Evolutionary conservation across 2,329 filamentous ascomycete genomes (phyloP), one percentile per base, ranked within the genome.

Genomic region (Fusarium fujikuroi): DNA sequence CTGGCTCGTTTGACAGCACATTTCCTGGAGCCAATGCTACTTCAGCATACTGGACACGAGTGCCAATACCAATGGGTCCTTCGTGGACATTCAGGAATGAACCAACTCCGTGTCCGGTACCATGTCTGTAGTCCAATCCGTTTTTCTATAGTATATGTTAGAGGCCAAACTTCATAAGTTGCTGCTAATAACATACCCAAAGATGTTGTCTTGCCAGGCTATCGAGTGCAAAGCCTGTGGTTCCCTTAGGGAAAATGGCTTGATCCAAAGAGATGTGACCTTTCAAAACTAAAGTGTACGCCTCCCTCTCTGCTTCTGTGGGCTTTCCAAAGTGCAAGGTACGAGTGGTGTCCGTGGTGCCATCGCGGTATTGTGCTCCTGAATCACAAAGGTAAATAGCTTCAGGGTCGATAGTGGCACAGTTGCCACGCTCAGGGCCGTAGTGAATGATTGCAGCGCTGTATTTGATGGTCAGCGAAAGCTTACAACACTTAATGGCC

Each of bases 391-490:
- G 90, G 79, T 99, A 99, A 66, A 99, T 90, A 19, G 92, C 91
- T 11, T 91, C 90, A 0, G 94, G 94, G 75, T 99, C 94, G 76
- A 99, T 94, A 34, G 89, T 85, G 14, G 95, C 89, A 83, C 95
- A 98, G 71, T 87, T 92, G 25, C 93, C 94, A 62, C 89, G 90
- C 79, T 97, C 93, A 0, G 96, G 95, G 75, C 92, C 93, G 85
- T 99, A 99, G 81, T 99, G 96, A 65, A 99, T 99, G 18, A 99
- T 89, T 9, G 96, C 96, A 65, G 95, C 96, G 80, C 96, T 97
- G 42, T 50, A 50, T 36, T 32, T 7, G 10, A 43, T 43, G 32
- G 10, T 76, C 19, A 67, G 75, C 37, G 46, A 14, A 7, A 40
- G 12, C 3, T 60, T 15, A 53, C 37, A 30, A 28, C 5, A 12